These are phyloP conservation scores for Penicillium sp. DNA, from an alignment of 2,329 filamentous ascomycete genomes.

Conservation along the genomic window DNA sequence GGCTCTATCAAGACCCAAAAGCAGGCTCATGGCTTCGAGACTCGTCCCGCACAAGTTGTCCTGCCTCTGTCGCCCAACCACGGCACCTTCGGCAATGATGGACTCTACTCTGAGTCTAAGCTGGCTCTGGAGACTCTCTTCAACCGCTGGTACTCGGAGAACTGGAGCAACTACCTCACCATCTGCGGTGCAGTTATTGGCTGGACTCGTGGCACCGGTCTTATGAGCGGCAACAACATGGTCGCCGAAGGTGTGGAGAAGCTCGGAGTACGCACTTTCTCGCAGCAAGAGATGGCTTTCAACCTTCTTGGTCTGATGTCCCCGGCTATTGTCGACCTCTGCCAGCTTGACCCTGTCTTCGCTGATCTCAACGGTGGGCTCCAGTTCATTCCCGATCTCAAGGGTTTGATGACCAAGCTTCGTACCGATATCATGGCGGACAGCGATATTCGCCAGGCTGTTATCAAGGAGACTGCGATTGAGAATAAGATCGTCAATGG, in stretches of 20 bases:
- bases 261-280: constrained; percentile 96
- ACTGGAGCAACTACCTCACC: constrained; percentile 94
- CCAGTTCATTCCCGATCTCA: constrained; percentile 94
- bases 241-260: constrained; percentile 95
- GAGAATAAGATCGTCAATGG: constrained; percentile 98
- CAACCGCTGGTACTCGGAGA: constrained; percentile 97
- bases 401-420: constrained; percentile 86
- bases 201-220: constrained; percentile 95
- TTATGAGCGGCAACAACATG: constrained; percentile 97
- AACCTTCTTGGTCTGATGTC: constrained; percentile 96
- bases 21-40: constrained; percentile 80
- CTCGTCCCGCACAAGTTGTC: constrained; percentile 91
- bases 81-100: constrained; percentile 95
- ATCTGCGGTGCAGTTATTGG: constrained; percentile 98
- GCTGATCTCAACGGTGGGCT: constrained; percentile 96
- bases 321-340: constrained; percentile 86
- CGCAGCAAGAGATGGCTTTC: constrained; percentile 99
- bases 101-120: constrained; percentile 97
- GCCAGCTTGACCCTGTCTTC: constrained; percentile 91
- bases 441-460: constrained; percentile 85
- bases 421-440: constrained; percentile 94
- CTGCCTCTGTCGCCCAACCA: constrained; percentile 96
- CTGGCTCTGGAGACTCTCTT: constrained; percentile 94
- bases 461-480: constrained; percentile 90
- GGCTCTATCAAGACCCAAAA: constrained; percentile 90